Evolutionary conservation across 768 basidiomycete species (phyloP).

Genomic region (Tephrocybe sp.): DNA sequence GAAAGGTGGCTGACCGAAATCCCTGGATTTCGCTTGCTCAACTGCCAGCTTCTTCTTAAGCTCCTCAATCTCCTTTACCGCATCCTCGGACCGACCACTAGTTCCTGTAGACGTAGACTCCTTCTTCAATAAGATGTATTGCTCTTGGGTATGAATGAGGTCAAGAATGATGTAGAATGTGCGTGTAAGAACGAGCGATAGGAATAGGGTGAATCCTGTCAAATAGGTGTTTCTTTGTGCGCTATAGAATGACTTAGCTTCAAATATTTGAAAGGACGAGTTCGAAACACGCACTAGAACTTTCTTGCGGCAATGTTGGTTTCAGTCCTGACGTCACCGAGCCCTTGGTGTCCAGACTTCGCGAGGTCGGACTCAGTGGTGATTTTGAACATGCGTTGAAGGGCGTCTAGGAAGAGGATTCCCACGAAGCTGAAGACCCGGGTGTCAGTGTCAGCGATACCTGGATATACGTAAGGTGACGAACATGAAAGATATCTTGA

Average conservation of each 20-base stretch:
- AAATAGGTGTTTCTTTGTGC: constrained; percentile 91
- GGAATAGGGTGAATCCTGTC: constrained; percentile 92
- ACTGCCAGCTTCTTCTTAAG: constrained; percentile 68
- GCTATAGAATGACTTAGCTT: constrained; percentile 34
- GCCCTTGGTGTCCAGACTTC: constrained; percentile 49
- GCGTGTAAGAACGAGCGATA: constrained; percentile 91
- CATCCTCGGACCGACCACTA: constrained; percentile 33
- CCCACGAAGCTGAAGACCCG: constrained; percentile 65
- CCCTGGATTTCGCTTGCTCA: constrained; percentile 57
- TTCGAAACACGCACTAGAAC: constrained; percentile 72
- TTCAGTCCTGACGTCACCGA: constrained; percentile 72
- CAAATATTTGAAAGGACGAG: not conserved
- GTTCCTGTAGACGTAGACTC: constrained; percentile 28
- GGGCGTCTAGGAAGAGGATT: constrained; percentile 86
- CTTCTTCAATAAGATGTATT: constrained; percentile 81
- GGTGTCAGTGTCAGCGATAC: not conserved
- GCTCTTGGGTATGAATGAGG: constrained; percentile 87
- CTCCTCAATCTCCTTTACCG: constrained; percentile 57
- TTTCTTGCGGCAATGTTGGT: constrained; percentile 90
- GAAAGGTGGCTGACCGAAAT: constrained; percentile 49
- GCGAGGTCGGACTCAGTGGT: constrained; percentile 70
- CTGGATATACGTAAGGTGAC: constrained; percentile 21
- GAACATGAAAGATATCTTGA: constrained; percentile 95
- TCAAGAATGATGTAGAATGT: constrained; percentile 92
- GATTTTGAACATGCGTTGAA: constrained; percentile 90